phyloP scores from a whole-genome alignment of 2,329 filamentous ascomycete genomes.

The Fusarium mexicanum region DNA sequence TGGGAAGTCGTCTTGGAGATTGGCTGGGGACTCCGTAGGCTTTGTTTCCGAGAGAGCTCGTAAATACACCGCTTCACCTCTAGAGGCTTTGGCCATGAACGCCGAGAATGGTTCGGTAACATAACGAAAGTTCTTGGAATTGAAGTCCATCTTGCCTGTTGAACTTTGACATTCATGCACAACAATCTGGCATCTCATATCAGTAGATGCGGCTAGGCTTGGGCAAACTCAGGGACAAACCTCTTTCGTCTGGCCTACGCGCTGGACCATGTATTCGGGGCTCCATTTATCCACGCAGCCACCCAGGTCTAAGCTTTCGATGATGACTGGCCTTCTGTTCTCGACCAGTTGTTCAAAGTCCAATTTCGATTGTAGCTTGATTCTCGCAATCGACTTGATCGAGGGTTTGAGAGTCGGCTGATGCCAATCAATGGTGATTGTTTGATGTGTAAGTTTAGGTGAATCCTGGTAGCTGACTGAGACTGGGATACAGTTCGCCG shows the following conservation, averaged over 20 bases:
- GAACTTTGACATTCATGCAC: slow-evolving; percentile 72
- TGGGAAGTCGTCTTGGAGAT: slow-evolving; percentile 77
- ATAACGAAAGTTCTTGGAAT: slow-evolving; percentile 84
- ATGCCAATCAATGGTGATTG: background rate
- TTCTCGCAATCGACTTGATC: slow-evolving; percentile 57
- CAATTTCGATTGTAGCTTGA: slow-evolving; percentile 60
- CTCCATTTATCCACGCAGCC: slow-evolving; percentile 75
- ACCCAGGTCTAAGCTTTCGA: slow-evolving; percentile 74
- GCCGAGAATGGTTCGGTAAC: slow-evolving; percentile 71
- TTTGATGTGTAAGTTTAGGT: slow-evolving; percentile 37
- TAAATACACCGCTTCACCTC: slow-evolving; percentile 76
- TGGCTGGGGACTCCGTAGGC: slow-evolving; percentile 75
- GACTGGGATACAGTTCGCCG: background rate
- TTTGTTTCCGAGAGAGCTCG: slow-evolving; percentile 76
- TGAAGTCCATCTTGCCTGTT: slow-evolving; percentile 78
- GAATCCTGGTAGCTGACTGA: slow-evolving; percentile 42
- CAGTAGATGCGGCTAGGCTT: background rate
- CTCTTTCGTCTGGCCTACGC: slow-evolving; percentile 69
- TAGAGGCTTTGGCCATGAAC: slow-evolving; percentile 70
- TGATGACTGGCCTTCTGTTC: slow-evolving; percentile 64
- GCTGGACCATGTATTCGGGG: slow-evolving; percentile 70
- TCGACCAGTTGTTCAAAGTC: slow-evolving; percentile 70
- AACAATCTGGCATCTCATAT: slow-evolving; percentile 62
- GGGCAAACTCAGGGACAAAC: slow-evolving; percentile 50
- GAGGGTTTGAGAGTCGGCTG: slow-evolving; percentile 17